Percentiles rank a stretch among this genome's conserved stretches.
Conservation (phyloP, 2,329 filamentous ascomycete genomes). For the Verticillium tricorpus region DNA sequence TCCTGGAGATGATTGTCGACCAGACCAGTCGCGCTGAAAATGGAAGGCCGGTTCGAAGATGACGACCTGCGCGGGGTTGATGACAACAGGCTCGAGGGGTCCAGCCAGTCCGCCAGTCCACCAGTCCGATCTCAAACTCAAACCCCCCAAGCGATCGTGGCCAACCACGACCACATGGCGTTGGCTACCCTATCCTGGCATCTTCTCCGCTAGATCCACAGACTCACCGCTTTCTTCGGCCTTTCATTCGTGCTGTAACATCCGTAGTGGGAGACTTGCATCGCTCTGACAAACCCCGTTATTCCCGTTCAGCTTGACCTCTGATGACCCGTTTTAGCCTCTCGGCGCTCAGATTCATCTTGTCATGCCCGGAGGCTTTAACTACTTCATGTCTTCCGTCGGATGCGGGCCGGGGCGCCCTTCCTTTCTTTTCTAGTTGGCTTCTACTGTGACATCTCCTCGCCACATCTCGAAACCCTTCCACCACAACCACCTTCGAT, state of each 20-base stretch:
- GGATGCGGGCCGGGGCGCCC: neutral
- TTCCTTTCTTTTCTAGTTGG: neutral
- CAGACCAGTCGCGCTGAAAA: neutral
- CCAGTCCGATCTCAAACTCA: neutral
- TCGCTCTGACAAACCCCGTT: slow-evolving; percentile 1
- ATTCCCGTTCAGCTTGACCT: slow-evolving; percentile 5
- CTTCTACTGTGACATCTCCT: neutral
- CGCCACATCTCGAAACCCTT: neutral
- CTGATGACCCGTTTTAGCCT: neutral
- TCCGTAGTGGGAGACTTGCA: neutral
- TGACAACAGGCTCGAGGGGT: neutral
- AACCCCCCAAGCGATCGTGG: neutral
- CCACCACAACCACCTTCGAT: neutral
- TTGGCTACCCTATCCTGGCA: neutral
- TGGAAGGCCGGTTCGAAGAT: neutral
- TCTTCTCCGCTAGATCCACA: neutral
- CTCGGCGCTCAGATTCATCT: slow-evolving; percentile 7
- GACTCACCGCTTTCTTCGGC: neutral
- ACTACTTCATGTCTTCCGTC: neutral
- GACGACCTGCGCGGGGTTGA: neutral
- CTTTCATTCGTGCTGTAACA: neutral
- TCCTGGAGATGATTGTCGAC: neutral
- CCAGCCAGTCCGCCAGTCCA: neutral
- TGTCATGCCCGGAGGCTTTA: neutral
- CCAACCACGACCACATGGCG: neutral